phyloP scores from a whole-genome alignment of 2,329 filamentous ascomycete genomes.

The Verticillium nonalfalfae region DNA sequence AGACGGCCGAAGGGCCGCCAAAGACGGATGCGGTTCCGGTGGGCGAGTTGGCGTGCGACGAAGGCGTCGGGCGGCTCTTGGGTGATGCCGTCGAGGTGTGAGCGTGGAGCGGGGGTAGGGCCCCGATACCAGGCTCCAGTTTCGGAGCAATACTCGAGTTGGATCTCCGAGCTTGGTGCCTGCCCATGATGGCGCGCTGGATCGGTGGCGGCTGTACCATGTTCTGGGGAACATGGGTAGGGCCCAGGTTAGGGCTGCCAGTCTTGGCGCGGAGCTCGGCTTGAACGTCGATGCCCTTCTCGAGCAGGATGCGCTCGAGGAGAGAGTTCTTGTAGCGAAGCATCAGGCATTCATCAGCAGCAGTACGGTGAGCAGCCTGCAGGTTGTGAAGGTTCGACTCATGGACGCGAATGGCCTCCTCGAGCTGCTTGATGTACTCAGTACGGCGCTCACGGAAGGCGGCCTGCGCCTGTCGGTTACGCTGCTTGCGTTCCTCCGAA shows the following conservation, averaged over 20 bases:
- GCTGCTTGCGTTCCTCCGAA: slow-evolving; percentile 95
- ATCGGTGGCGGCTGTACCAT: slow-evolving; percentile 69
- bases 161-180: slow-evolving; percentile 69
- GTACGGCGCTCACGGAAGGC: slow-evolving; percentile 94
- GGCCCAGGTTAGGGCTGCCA: slow-evolving; percentile 73
- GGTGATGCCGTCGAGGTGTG: slow-evolving; percentile 54
- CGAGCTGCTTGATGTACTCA: slow-evolving; percentile 98
- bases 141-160: slow-evolving; percentile 72
- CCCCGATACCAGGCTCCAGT: slow-evolving; percentile 46
- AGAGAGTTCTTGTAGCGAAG: slow-evolving; percentile 97
- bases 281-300: slow-evolving; percentile 98
- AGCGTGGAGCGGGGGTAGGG: slow-evolving; percentile 38
- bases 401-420: slow-evolving; percentile 94
- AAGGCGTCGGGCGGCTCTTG: slow-evolving; percentile 73
- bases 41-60: slow-evolving; percentile 63
- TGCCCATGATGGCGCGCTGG: slow-evolving; percentile 74
- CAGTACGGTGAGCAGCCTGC: slow-evolving; percentile 88
- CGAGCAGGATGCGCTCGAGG: slow-evolving; percentile 87
- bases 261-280: slow-evolving; percentile 91
- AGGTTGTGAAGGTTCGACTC: slow-evolving; percentile 89
- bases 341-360: slow-evolving; percentile 96
- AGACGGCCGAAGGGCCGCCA: slow-evolving; percentile 28
- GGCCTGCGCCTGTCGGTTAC: slow-evolving; percentile 94
- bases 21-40: slow-evolving; percentile 40
- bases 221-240: slow-evolving; percentile 60